Evolutionary conservation across 192 early-diverging fungal species (phyloP).

Genomic region (Kickxella alabastrina): DNA sequence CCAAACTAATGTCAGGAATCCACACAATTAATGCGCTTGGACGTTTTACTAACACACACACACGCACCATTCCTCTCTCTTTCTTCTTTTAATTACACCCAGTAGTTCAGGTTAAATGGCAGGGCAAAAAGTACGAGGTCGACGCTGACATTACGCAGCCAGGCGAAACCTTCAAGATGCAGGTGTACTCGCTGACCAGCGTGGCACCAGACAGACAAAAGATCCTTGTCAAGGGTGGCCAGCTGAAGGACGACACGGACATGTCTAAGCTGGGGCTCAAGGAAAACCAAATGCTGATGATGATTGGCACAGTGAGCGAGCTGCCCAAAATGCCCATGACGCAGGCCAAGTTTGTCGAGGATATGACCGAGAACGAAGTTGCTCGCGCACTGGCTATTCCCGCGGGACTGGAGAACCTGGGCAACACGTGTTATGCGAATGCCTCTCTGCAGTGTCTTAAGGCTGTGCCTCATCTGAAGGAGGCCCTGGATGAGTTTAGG

Average conservation of each 20-base stretch:
- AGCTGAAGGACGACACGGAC: constrained; percentile 84
- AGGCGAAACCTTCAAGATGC: constrained; percentile 78
- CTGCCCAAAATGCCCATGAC: constrained; percentile 77
- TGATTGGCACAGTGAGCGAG: constrained; percentile 97
- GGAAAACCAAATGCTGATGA: constrained; percentile 65
- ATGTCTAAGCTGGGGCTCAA: constrained; percentile 72
- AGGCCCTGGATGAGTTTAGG: constrained; percentile 54
- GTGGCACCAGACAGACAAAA: constrained; percentile 93
- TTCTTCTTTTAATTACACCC: background rate
- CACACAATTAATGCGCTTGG: no score
- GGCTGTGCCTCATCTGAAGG: constrained; percentile 76
- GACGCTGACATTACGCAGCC: constrained; percentile 72
- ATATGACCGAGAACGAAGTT: constrained; percentile 85
- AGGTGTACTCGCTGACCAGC: constrained; percentile 85
- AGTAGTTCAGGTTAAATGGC: constrained; percentile 86
- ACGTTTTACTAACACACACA: no score
- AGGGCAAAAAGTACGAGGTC: constrained; percentile 78
- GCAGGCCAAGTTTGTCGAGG: constrained; percentile 78
- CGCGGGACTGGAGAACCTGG: constrained; percentile 83
- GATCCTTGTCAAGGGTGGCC: constrained; percentile 89
- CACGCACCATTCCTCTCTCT: background rate
- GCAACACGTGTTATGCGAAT: constrained; percentile 91
- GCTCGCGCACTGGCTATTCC: constrained; percentile 89
- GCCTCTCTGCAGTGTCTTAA: constrained; percentile 92
- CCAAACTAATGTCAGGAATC: no score